phyloP scores from a whole-genome alignment of 805 yeast genomes.

The Barnettozyma vustinii region DNA sequence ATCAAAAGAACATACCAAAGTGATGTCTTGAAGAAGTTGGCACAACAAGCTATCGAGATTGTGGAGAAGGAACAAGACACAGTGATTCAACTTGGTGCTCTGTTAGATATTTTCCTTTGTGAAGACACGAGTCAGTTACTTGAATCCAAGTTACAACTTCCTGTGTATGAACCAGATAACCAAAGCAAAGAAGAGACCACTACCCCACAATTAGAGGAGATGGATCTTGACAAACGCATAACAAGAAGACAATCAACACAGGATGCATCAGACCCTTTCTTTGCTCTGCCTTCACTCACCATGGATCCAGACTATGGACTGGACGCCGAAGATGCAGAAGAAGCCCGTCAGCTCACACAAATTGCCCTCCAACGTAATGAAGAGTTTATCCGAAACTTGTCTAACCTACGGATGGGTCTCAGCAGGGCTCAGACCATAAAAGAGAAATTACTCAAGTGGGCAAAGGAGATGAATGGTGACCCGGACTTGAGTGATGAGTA shows the following conservation, averaged over 20 bases:
- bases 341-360: constrained; percentile 66
- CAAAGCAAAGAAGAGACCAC: constrained; percentile 13
- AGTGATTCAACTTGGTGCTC: constrained; percentile 62
- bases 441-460: constrained; percentile 72
- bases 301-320: constrained; percentile 44
- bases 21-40: constrained; percentile 51
- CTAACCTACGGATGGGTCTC: constrained; percentile 67
- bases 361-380: constrained; percentile 78
- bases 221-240: constrained; percentile 25
- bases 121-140: constrained; percentile 71
- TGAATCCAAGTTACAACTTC: constrained; percentile 60
- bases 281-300: constrained; percentile 48
- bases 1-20: constrained; percentile 60
- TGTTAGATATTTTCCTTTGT: constrained; percentile 78
- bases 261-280: constrained; percentile 52
- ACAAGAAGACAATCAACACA: constrained; percentile 25
- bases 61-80: constrained; percentile 79
- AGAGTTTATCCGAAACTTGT: constrained; percentile 78
- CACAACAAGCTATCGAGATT: constrained; percentile 67
- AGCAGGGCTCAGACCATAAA: constrained; percentile 75
- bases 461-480: constrained; percentile 73
- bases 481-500: constrained; percentile 41
- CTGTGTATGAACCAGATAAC: constrained; percentile 56
- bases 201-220: constrained; percentile 13
- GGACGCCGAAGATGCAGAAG: constrained; percentile 55